These are phyloP conservation scores for Plasmopara halstedii DNA, from an alignment of 352 stramenopile species.

Conservation along the genomic window DNA sequence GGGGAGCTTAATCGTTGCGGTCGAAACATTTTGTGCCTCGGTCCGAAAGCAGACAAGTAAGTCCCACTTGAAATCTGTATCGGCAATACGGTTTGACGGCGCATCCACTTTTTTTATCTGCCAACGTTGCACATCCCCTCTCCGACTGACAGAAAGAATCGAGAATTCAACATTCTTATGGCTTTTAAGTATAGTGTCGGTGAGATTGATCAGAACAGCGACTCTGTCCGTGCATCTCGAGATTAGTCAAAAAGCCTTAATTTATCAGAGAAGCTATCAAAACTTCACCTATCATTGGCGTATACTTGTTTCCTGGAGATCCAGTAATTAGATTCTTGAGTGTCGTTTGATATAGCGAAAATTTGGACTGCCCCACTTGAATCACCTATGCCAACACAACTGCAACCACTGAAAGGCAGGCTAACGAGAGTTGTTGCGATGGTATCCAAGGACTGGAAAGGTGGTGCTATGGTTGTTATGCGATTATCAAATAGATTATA, in stretches of 20 bases:
- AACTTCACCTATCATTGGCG: slow-evolving; percentile 17
- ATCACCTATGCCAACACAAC: slow-evolving; percentile 14
- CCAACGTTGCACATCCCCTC: slow-evolving; percentile 48
- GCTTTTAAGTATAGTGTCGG: background rate
- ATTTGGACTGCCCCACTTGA: slow-evolving; percentile 11
- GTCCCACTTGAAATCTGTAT: slow-evolving; percentile 21
- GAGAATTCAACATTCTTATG: background rate
- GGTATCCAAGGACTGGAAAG: slow-evolving; percentile 5
- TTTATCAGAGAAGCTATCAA: background rate
- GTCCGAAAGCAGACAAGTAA: slow-evolving; percentile 41
- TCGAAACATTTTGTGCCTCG: slow-evolving; percentile 28
- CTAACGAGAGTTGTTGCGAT: slow-evolving; percentile 13
- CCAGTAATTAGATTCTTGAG: background rate
- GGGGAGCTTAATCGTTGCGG: slow-evolving; percentile 17
- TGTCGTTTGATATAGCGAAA: slow-evolving; percentile 5
- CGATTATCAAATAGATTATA: slow-evolving; percentile 25
- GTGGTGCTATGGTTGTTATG: slow-evolving; percentile 15
- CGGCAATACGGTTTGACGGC: background rate
- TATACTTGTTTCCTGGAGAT: slow-evolving; percentile 17
- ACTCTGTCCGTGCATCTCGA: slow-evolving; percentile 3
- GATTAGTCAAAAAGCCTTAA: background rate
- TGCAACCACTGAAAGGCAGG: slow-evolving; percentile 3
- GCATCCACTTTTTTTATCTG: slow-evolving; percentile 5
- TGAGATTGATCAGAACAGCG: slow-evolving; percentile 9
- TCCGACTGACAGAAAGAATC: slow-evolving; percentile 26